Percentiles rank a stretch among this genome's conserved stretches.
Conservation (phyloP, 345 rosid species). For the Ricinus communis region DNA sequence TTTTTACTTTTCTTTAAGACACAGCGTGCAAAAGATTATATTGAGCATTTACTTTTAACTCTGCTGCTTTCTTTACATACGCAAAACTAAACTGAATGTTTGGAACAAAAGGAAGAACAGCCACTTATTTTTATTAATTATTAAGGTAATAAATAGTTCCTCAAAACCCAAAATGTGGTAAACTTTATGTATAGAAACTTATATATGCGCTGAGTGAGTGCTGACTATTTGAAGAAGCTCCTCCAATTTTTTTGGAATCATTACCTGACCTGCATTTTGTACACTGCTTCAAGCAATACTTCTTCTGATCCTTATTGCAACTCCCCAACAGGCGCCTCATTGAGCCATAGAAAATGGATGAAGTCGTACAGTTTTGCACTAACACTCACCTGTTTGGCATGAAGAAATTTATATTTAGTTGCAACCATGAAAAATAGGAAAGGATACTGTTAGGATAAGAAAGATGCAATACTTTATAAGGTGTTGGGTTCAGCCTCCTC, state of each 20-base stretch:
- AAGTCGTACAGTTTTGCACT: slow-evolving; percentile 83
- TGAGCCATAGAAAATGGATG: slow-evolving; percentile 95
- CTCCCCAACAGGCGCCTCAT: slow-evolving; percentile 99
- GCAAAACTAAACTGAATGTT: neutral
- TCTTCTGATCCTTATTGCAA: slow-evolving; percentile 42
- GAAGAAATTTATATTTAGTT: neutral
- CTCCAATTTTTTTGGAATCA: slow-evolving; percentile 25
- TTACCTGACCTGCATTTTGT: slow-evolving; percentile 22
- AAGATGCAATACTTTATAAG: slow-evolving; percentile 62
- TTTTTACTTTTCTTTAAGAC: no score
- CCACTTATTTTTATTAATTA: neutral
- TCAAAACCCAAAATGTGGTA: neutral
- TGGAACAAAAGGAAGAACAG: neutral
- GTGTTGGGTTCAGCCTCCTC: slow-evolving; percentile 92
- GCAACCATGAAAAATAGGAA: neutral
- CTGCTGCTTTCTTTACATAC: no score
- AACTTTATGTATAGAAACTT: neutral
- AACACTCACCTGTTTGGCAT: slow-evolving; percentile 70
- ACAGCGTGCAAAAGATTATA: no score
- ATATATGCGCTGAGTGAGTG: neutral
- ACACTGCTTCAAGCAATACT: slow-evolving; percentile 8
- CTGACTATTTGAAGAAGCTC: slow-evolving; percentile 15
- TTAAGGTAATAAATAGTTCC: neutral
- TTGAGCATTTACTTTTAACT: no score
- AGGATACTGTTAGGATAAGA: neutral